Base-by-base conservation (phyloP, 2,329 filamentous ascomycete species). In the Aspergillus nomiae region DNA sequence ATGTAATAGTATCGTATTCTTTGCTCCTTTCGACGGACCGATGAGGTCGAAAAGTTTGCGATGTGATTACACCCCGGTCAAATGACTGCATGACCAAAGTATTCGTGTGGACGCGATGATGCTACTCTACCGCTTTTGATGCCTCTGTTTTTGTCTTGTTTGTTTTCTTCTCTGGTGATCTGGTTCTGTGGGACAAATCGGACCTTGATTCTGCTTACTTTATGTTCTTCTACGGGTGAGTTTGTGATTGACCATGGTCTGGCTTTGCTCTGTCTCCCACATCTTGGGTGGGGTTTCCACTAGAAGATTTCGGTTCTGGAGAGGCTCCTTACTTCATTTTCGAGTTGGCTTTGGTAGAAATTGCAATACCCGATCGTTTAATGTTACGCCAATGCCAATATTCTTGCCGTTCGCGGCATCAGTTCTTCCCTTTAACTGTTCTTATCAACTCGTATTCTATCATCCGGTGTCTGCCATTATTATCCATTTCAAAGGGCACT, bases 1-100 rank as follows among this genome's bases (percentile, higher is more conserved):
- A 97, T 98, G 94, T 98, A 82, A 82, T 61, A 46, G 46, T 46
- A 19, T 56, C 43, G 36, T 56, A 36, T 32, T 19, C 32, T 14
- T 36, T 56, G 24, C 24, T 36, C 24, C 34, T 43, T 41, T 28
- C 46, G 34, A 43, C n/a, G 50, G 51, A 56, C 53, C 50, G 10
- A 50, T 59, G 48, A 34, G 32, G 43, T 45, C 57, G 43, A 63
- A 63, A 63, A 63, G 56, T 60, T 56, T 43, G 50, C 53, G 57
- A 63, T 63, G 45, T 63, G 46, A 12, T 55, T 55, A 55, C 51
- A 26, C 34, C 32, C 36, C 24, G 51, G 51, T 38, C 32, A 21
- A 12, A 24, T 54, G 28, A 54, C 19, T 63, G 19, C 12, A 53
- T 58, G 59, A 54, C 51, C 51, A 36, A 36, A 14, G 12, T 14